A percentile compares a stretch with the other conserved stretches of the same genome.
Evolutionary conservation across 306 rosid species (phyloP).

Genomic region (Prunus mongolica): DNA sequence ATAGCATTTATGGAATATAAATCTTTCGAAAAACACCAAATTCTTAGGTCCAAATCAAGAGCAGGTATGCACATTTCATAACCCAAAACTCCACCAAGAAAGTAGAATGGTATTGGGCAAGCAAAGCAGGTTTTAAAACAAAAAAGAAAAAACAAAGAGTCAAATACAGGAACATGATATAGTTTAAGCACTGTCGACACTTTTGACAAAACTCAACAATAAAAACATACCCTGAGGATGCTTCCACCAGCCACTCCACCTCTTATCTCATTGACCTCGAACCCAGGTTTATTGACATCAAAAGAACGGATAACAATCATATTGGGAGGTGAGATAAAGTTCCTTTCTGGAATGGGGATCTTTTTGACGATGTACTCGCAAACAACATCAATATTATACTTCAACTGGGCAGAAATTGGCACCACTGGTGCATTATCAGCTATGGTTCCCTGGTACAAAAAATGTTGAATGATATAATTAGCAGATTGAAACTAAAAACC

Average conservation of each 20-base stretch:
- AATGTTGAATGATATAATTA: constrained; percentile 2
- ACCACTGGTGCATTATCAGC: constrained; percentile 85
- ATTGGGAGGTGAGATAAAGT: constrained; percentile 80
- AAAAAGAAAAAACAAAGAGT: not conserved
- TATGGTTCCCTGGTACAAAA: constrained; percentile 61
- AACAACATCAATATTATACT: constrained; percentile 84
- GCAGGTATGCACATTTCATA: not conserved
- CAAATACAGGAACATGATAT: constrained; percentile 44
- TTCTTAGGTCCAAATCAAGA: not conserved
- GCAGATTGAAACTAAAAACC: not conserved
- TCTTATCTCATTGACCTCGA: constrained; percentile 77
- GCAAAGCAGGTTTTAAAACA: not conserved
- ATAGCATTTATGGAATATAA: too few species aligned
- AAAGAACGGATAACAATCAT: constrained; percentile 89
- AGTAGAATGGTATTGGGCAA: too few species aligned
- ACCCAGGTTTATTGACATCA: constrained; percentile 90
- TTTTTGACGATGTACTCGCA: constrained; percentile 80
- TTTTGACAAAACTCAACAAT: not conserved
- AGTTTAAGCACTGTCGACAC: not conserved
- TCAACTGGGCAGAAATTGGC: constrained; percentile 82
- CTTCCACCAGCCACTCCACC: constrained; percentile 97
- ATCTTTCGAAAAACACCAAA: too few species aligned
- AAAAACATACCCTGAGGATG: constrained; percentile 63
- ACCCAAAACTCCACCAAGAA: not conserved
- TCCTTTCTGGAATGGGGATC: constrained; percentile 82